Conservation (phyloP, 192 early-diverging fungal genomes). For the Backusella circina region DNA sequence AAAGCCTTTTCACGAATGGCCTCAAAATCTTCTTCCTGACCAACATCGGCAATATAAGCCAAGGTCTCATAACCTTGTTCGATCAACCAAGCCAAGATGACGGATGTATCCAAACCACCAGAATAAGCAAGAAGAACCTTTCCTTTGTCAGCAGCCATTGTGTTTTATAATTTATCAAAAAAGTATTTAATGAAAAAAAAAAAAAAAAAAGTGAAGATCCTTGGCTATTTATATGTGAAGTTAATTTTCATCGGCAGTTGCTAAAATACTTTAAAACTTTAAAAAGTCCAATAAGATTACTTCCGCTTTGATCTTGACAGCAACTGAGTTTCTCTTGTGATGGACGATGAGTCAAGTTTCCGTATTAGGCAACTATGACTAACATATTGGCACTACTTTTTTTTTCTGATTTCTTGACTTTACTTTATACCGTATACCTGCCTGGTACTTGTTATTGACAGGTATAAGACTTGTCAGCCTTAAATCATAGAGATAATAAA, state of each 20-base stretch:
- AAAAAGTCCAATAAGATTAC: background rate
- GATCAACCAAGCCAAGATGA: conserved; percentile 97
- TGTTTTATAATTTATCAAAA: background rate
- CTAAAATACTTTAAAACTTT: background rate
- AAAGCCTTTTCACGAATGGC: conserved; percentile 91
- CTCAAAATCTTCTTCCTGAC: conserved; percentile 99
- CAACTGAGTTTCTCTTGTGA: background rate
- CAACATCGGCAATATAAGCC: conserved; percentile 97
- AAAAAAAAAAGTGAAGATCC: background rate
- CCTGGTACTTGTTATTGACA: background rate
- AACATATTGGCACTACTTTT: background rate
- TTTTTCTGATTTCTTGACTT: background rate
- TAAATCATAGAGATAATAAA: too few species aligned
- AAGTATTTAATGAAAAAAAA: background rate
- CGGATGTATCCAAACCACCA: conserved; percentile 98
- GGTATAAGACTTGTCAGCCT: too few species aligned
- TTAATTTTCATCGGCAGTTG: background rate
- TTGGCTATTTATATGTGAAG: background rate
- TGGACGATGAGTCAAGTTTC: conserved; percentile 1
- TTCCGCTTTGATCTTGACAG: background rate
- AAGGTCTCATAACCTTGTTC: conserved; percentile 98
- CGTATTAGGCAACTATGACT: background rate
- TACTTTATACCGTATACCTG: background rate
- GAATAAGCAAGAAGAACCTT: conserved; percentile 94
- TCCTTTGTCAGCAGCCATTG: conserved; percentile 57